These are phyloP conservation scores for Cryphonectria nitschkei DNA, from an alignment of 2,329 filamentous ascomycete genomes.

Conservation along the genomic window DNA sequence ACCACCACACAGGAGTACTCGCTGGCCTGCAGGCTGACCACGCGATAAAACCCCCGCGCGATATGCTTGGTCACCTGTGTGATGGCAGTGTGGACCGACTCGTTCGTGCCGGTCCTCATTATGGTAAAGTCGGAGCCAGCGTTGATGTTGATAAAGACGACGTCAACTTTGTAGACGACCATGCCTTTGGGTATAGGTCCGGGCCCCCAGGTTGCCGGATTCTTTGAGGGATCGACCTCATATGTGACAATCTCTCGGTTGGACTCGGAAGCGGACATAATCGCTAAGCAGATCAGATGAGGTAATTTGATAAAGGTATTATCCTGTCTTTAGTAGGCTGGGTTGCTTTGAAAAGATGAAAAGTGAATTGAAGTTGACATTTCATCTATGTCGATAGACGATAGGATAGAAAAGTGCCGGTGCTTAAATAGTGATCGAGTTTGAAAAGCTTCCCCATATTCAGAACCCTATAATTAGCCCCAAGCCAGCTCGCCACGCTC, in stretches of 20 bases:
- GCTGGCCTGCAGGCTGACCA: constrained; percentile 20
- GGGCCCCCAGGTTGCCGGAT: neutral
- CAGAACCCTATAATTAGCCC: neutral
- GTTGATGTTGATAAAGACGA: constrained; percentile 13
- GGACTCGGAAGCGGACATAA: neutral
- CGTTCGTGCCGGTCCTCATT: constrained; percentile 6
- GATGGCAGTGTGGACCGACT: constrained; percentile 13
- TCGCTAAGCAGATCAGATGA: neutral
- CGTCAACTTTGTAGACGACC: constrained; percentile 6
- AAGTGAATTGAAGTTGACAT: neutral
- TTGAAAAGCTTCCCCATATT: neutral
- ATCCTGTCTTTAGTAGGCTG: neutral
- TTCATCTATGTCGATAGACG: neutral
- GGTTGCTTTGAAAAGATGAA: neutral
- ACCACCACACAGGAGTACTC: constrained; percentile 23
- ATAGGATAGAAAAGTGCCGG: neutral
- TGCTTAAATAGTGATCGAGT: neutral
- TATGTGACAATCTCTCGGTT: neutral
- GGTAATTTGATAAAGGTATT: neutral
- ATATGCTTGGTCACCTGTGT: constrained; percentile 22
- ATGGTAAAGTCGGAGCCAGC: constrained; percentile 25
- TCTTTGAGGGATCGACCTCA: neutral
- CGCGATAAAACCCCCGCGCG: constrained; percentile 22
- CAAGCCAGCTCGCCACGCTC: neutral
- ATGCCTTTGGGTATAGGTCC: neutral